Conservation (phyloP, 169 alveolate species). For the Plasmodium sp. region DNA sequence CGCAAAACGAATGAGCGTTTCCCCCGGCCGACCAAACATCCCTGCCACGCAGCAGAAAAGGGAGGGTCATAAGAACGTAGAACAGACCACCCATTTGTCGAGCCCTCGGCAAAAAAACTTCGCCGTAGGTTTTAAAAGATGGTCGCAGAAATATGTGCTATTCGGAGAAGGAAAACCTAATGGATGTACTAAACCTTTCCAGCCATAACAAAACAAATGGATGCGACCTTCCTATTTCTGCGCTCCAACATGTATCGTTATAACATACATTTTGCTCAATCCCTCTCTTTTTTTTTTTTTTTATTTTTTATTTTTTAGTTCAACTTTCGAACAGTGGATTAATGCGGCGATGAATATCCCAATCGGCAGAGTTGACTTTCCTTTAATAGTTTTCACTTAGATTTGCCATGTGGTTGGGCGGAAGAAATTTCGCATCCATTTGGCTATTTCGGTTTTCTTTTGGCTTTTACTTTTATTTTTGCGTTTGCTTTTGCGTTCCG, state of each 20-base stretch:
- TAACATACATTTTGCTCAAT: not conserved
- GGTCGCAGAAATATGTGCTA: not conserved
- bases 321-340: no score
- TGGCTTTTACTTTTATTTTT: no score
- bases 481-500: no score
- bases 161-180: not conserved
- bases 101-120: not conserved
- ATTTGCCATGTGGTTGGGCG: no score
- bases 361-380: no score
- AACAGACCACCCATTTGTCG: not conserved
- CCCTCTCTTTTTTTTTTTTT: not conserved
- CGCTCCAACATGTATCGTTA: not conserved
- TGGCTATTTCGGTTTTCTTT: no score
- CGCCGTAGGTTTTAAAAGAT: not conserved
- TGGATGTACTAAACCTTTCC: not conserved
- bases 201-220: not conserved
- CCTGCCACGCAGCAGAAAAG: not conserved
- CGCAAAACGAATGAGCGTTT: not conserved
- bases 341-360: no score
- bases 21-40: not conserved
- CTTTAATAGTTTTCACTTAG: no score
- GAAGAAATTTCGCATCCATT: no score
- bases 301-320: not conserved
- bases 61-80: not conserved
- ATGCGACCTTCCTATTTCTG: not conserved